These are phyloP conservation scores for Acacia acuminata DNA, from an alignment of 306 rosid genomes.

Conservation along the genomic window DNA sequence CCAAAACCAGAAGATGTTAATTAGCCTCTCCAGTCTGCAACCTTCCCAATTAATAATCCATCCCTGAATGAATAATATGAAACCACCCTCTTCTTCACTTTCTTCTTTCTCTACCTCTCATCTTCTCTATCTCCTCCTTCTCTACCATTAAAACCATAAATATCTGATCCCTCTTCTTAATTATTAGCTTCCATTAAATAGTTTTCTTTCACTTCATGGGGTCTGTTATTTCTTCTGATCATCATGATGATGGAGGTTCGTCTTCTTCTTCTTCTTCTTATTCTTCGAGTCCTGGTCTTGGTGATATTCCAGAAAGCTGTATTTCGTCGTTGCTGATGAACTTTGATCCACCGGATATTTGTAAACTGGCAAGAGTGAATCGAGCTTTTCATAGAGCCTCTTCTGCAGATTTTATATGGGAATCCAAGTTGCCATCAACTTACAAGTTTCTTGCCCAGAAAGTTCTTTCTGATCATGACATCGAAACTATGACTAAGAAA, in stretches of 20 bases:
- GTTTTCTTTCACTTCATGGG: constrained; percentile 51
- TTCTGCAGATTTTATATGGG: constrained; percentile 74
- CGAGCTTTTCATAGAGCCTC: constrained; percentile 68
- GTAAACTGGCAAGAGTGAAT: constrained; percentile 63
- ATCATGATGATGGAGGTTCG: background rate
- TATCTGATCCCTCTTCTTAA: background rate
- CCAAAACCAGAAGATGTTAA: background rate
- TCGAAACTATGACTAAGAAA: constrained; percentile 45
- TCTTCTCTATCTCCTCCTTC: constrained; percentile 49
- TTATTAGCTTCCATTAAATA: background rate
- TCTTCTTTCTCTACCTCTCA: constrained; percentile 26
- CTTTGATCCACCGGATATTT: constrained; percentile 81
- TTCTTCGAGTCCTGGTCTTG: constrained; percentile 39
- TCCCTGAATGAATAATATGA: constrained; percentile 36
- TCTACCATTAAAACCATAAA: constrained; percentile 38
- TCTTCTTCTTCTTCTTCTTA: background rate
- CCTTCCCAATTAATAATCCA: constrained; percentile 6
- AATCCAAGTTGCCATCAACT: constrained; percentile 69
- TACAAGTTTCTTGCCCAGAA: constrained; percentile 53
- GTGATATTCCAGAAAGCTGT: constrained; percentile 82
- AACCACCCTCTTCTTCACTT: constrained; percentile 26
- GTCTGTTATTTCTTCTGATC: constrained; percentile 55
- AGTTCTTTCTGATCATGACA: constrained; percentile 32
- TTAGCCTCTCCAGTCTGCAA: constrained; percentile 17
- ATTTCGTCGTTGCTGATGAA: constrained; percentile 54